Percentiles rank a stretch among this genome's conserved stretches.
Evolutionary conservation across 2,329 filamentous ascomycete genomes (phyloP).

Genomic region (Bisporella sp.): DNA sequence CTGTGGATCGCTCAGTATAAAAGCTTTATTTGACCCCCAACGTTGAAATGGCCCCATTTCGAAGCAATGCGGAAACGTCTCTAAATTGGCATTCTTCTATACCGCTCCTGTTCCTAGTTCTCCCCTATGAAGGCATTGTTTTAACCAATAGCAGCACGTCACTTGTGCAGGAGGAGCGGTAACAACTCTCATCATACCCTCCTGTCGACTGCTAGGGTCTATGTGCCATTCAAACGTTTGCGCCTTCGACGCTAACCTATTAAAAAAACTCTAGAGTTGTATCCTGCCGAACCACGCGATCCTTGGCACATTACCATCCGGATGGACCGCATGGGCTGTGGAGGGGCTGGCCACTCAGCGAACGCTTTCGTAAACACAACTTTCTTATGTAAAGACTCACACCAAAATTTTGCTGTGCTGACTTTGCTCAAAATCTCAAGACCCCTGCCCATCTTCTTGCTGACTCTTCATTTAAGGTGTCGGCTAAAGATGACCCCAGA

Average conservation of each 20-base stretch:
- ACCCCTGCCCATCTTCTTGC: conserved; percentile 2
- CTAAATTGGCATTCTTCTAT: too few species aligned
- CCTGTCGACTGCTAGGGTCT: background rate
- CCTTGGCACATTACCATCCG: background rate
- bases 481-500: background rate
- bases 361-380: conserved; percentile 4
- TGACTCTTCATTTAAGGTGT: conserved; percentile 10
- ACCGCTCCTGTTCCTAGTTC: too few species aligned
- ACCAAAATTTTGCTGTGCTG: conserved; percentile 12
- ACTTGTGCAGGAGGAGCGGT: conserved; percentile 10
- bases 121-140: conserved; percentile 9
- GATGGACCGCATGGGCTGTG: background rate
- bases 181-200: conserved; percentile 1
- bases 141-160: conserved; percentile 14
- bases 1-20: too few species aligned
- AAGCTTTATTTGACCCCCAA: too few species aligned
- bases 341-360: conserved; percentile 5
- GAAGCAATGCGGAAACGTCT: too few species aligned
- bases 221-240: background rate
- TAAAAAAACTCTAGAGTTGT: background rate
- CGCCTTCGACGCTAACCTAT: background rate
- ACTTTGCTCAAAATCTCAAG: conserved; percentile 7
- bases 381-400: conserved; percentile 18
- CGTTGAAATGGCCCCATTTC: too few species aligned
- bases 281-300: background rate